phyloP scores from a whole-genome alignment of 495 filamentous ascomycete genomes.

The Copromyces sp. region DNA sequence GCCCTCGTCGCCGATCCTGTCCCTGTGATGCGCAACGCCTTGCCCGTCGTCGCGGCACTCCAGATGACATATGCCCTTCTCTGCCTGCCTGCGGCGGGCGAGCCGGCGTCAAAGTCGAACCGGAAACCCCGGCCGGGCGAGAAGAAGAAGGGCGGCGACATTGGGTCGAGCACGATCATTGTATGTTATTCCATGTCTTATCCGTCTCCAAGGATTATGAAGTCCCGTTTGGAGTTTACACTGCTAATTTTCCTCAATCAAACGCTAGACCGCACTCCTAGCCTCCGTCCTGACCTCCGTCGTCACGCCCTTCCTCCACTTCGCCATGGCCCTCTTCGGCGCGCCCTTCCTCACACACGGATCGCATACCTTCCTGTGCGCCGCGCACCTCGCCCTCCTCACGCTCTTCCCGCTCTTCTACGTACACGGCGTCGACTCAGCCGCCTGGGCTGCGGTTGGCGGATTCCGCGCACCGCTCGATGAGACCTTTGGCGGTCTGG shows the following conservation, averaged over 20 bases:
- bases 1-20: constrained; percentile 63
- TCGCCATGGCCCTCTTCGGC: constrained; percentile 73
- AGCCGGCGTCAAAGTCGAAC: constrained; percentile 20
- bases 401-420: constrained; percentile 68
- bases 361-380: constrained; percentile 64
- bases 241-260: constrained; percentile 2
- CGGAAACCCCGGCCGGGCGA: constrained; percentile 31
- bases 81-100: constrained; percentile 61
- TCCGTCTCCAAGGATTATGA: not conserved
- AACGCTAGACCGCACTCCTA: constrained; percentile 47
- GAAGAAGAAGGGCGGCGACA: constrained; percentile 25
- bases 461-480: constrained; percentile 48
- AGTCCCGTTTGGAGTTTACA: not conserved
- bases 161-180: constrained; percentile 21
- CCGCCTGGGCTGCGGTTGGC: constrained; percentile 63
- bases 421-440: constrained; percentile 64
- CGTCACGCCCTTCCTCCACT: constrained; percentile 50
- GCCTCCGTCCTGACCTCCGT: constrained; percentile 49
- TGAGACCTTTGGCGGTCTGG: constrained; percentile 56
- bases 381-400: constrained; percentile 71
- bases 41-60: constrained; percentile 52
- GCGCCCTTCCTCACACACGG: constrained; percentile 81
- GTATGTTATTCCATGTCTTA: constrained; percentile 20
- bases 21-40: constrained; percentile 45
- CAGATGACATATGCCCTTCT: constrained; percentile 60